Conservation (phyloP, 805 yeast genomes). For the Pachysolen tannophilus region DNA sequence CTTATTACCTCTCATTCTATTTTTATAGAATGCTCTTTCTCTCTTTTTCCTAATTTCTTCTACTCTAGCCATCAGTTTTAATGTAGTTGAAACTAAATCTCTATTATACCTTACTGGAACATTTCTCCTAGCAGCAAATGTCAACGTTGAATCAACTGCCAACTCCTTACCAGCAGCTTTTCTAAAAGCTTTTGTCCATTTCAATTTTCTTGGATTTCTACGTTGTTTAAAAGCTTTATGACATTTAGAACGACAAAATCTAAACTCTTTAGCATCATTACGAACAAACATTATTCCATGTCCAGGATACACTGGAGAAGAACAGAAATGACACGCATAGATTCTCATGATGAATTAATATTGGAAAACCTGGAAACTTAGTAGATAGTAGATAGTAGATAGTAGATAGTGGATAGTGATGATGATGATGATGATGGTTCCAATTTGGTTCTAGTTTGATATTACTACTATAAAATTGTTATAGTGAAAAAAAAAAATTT, state of each 20-base stretch:
- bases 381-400: no score
- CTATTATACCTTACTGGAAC: constrained; percentile 97
- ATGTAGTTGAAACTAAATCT: constrained; percentile 88
- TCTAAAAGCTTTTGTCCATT: constrained; percentile 98
- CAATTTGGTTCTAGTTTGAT: no score
- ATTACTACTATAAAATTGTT: no score
- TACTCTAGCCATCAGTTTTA: constrained; percentile 91
- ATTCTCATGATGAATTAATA: constrained; percentile 60
- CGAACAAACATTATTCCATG: constrained; percentile 97
- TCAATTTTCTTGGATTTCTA: constrained; percentile 95
- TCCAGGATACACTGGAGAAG: constrained; percentile 90
- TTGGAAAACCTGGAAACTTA: no score
- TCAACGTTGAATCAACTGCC: constrained; percentile 93
- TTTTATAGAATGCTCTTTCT: constrained; percentile 98
- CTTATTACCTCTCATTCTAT: constrained; percentile 97
- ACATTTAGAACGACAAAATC: constrained; percentile 97
- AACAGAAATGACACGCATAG: constrained; percentile 91
- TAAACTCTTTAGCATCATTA: constrained; percentile 95
- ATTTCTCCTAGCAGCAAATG: constrained; percentile 95
- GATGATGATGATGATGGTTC: no score
- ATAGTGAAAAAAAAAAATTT: no score
- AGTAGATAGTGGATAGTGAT: no score
- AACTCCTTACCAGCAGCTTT: constrained; percentile 98
- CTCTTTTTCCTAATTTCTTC: constrained; percentile 94
- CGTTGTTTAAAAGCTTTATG: constrained; percentile 96